Evolutionary conservation across 257 asterid genomes (phyloP).

Genomic region (Solanum chiquidenum): DNA sequence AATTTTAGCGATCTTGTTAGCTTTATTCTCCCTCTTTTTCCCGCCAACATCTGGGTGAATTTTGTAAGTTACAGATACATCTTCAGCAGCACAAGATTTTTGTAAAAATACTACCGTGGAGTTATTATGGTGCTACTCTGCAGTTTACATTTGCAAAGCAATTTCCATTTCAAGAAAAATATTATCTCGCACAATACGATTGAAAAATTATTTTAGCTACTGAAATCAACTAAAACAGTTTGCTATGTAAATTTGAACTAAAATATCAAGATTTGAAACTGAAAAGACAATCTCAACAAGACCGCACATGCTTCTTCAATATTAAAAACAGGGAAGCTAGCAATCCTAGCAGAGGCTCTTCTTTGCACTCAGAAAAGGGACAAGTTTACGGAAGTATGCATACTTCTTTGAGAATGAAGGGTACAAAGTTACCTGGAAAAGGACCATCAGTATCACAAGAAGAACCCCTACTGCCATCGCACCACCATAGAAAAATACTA

Average conservation of each 20-base stretch:
- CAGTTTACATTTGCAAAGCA: not conserved
- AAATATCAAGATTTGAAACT: not conserved
- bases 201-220: not conserved
- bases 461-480: constrained; percentile 71
- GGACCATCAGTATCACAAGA: constrained; percentile 75
- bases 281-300: not conserved
- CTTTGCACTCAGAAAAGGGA: not conserved
- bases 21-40: not conserved
- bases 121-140: not conserved
- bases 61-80: not conserved
- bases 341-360: not conserved
- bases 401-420: not conserved
- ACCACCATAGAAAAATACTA: constrained; percentile 72
- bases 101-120: not conserved
- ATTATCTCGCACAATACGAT: not conserved
- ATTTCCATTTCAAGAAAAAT: not conserved
- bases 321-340: not conserved
- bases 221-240: not conserved
- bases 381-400: not conserved
- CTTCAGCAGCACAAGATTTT: not conserved
- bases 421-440: constrained; percentile 58
- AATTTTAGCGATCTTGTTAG: not conserved
- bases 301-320: not conserved
- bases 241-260: not conserved
- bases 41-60: not conserved